These are phyloP conservation scores for Leucogyrophana mollusca DNA, from an alignment of 768 basidiomycete species.

Conservation along the genomic window DNA sequence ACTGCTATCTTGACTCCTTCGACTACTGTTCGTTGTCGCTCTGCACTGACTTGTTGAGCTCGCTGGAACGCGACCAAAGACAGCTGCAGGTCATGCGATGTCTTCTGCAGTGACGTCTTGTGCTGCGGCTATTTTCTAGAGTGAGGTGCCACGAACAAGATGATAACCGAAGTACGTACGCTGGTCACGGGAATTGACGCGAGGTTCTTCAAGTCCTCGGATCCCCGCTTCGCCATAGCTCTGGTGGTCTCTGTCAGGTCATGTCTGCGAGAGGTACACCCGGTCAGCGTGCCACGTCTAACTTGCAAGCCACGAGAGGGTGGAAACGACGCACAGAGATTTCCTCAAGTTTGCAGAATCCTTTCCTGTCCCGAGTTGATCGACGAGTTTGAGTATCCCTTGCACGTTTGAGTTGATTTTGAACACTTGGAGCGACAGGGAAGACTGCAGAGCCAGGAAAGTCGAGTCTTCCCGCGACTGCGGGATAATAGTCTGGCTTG, in stretches of 20 bases:
- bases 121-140: conserved; percentile 56
- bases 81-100: conserved; percentile 88
- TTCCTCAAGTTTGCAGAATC: conserved; percentile 81
- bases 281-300: conserved; percentile 4
- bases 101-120: conserved; percentile 86
- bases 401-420: conserved; percentile 98
- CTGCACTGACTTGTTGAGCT: conserved; percentile 87
- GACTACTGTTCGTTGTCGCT: conserved; percentile 86
- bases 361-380: conserved; percentile 83
- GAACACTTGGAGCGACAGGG: conserved; percentile 91
- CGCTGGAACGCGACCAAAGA: conserved; percentile 91
- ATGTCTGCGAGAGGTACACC: conserved; percentile 51
- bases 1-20: conserved; percentile 83
- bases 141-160: background rate
- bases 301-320: background rate
- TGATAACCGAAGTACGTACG: conserved; percentile 37
- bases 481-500: conserved; percentile 24
- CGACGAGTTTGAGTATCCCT: conserved; percentile 93
- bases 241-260: conserved; percentile 94
- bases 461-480: conserved; percentile 63
- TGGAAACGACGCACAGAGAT: conserved; percentile 64
- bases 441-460: conserved; percentile 74
- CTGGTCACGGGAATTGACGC: conserved; percentile 62
- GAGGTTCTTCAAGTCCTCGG: conserved; percentile 90
- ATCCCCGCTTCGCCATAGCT: conserved; percentile 91